Evolutionary conservation across 2,329 filamentous ascomycete species (phyloP).

Genomic region (Talaromyces sp.): DNA sequence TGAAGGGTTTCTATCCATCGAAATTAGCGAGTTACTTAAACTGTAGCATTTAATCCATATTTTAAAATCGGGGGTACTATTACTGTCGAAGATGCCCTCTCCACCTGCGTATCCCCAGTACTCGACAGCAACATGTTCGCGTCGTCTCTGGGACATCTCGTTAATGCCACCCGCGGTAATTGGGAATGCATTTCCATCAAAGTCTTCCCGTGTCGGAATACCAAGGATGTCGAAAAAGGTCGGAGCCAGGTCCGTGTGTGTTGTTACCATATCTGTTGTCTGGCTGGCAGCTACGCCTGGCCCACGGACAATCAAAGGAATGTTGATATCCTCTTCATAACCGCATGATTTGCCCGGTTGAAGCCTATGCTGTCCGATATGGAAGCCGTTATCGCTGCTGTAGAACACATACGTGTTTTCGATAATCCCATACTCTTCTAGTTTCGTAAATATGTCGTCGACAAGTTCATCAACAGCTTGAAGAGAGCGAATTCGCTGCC

Average conservation of each 20-base stretch:
- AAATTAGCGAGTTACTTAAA: constrained; percentile 14
- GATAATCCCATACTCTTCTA: constrained; percentile 36
- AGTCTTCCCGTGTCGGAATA: constrained; percentile 38
- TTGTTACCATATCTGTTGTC: constrained; percentile 45
- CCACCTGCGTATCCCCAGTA: constrained; percentile 45
- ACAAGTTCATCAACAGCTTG: constrained; percentile 52
- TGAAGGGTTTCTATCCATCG: neutral
- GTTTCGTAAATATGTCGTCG: constrained; percentile 34
- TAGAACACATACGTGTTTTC: constrained; percentile 55
- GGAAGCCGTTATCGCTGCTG: constrained; percentile 55
- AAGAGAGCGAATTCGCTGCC: constrained; percentile 42
- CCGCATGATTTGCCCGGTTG: constrained; percentile 53
- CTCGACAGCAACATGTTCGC: constrained; percentile 53
- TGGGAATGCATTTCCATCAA: constrained; percentile 52
- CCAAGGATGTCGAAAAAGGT: constrained; percentile 46
- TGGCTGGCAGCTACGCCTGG: constrained; percentile 46
- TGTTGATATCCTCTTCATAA: constrained; percentile 53
- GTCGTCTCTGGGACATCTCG: constrained; percentile 20
- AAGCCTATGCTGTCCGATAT: constrained; percentile 53
- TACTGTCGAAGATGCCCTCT: constrained; percentile 21
- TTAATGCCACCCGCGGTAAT: constrained; percentile 23
- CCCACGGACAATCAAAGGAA: constrained; percentile 54
- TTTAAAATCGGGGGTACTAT: neutral
- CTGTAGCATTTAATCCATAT: neutral
- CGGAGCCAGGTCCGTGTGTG: constrained; percentile 59